Percentiles rank a stretch among this genome's conserved stretches.
These are phyloP conservation scores for Pterula multifida DNA, from an alignment of 1,284 basidiomycete genomes.

Conservation along the genomic window DNA sequence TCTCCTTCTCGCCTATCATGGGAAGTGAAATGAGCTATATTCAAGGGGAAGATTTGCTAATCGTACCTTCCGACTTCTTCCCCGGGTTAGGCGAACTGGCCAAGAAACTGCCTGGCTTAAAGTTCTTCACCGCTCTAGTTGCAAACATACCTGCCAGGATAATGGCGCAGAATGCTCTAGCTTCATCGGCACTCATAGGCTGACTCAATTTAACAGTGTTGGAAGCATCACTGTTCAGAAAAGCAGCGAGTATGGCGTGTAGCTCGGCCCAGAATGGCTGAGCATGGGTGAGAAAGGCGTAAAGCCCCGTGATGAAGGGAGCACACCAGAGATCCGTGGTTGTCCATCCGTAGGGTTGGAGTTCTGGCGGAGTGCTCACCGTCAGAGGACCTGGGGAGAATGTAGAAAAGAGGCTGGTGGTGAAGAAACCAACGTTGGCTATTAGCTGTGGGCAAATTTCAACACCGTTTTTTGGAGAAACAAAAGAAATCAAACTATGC, in stretches of 20 bases:
- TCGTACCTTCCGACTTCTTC: background rate
- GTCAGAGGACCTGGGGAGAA: constrained; percentile 50
- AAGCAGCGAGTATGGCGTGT: constrained; percentile 32
- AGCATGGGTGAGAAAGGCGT: constrained; percentile 63
- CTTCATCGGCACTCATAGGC: constrained; percentile 40
- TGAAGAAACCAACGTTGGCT: constrained; percentile 65
- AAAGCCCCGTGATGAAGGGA: constrained; percentile 53
- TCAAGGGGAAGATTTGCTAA: background rate
- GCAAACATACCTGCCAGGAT: constrained; percentile 47
- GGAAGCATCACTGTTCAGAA: constrained; percentile 20
- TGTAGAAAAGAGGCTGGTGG: constrained; percentile 57
- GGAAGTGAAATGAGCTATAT: background rate
- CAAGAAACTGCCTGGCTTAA: constrained; percentile 18
- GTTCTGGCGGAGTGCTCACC: constrained; percentile 55
- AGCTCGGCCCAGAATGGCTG: constrained; percentile 65
- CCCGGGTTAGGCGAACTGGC: background rate
- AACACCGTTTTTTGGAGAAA: constrained; percentile 2
- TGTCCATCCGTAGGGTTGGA: constrained; percentile 65
- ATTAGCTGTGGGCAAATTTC: constrained; percentile 29
- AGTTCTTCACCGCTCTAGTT: constrained; percentile 45
- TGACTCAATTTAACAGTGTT: constrained; percentile 21
- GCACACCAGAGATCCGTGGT: constrained; percentile 67
- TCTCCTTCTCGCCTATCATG: background rate
- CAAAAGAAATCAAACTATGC: constrained; percentile 14
- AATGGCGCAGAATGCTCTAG: constrained; percentile 54